A percentile compares a stretch with the other conserved stretches of the same genome.
phyloP scores from a whole-genome alignment of 495 filamentous ascomycete species.

The Talaromyces borbonicus region DNA sequence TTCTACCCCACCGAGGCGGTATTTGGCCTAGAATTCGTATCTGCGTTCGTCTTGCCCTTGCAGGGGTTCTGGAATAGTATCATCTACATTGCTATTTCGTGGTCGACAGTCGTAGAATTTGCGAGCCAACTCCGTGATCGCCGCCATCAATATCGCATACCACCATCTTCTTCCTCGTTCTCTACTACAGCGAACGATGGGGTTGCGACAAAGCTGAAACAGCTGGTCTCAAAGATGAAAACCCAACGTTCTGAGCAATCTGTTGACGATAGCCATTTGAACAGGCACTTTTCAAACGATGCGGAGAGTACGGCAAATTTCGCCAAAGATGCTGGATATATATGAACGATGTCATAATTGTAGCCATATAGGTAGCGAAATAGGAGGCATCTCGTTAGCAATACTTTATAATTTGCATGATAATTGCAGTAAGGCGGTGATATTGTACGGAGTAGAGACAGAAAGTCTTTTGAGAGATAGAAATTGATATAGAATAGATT shows the following conservation, averaged over 20 bases:
- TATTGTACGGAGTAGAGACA: background rate
- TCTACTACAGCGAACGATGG: background rate
- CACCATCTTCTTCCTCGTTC: background rate
- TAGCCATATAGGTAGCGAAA: too few species aligned
- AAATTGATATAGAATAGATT: background rate
- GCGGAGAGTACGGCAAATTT: slow-evolving; percentile 5
- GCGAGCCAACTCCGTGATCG: slow-evolving; percentile 9
- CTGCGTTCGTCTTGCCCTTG: slow-evolving; percentile 66
- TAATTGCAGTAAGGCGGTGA: background rate
- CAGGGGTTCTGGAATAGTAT: slow-evolving; percentile 84
- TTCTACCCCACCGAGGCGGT: slow-evolving; percentile 41
- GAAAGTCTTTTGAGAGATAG: background rate
- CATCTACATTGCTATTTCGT: slow-evolving; percentile 64
- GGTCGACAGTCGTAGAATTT: slow-evolving; percentile 22
- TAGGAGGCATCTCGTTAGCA: too few species aligned
- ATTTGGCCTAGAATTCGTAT: slow-evolving; percentile 56
- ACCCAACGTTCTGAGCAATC: too few species aligned
- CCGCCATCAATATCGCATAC: background rate
- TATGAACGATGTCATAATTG: too few species aligned
- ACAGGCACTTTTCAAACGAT: background rate
- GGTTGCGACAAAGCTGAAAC: background rate
- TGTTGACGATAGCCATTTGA: background rate
- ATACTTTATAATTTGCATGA: background rate
- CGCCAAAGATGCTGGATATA: background rate
- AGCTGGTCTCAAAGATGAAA: background rate